phyloP scores from a whole-genome alignment of 495 filamentous ascomycete species.

The Xylaria cubensis region DNA sequence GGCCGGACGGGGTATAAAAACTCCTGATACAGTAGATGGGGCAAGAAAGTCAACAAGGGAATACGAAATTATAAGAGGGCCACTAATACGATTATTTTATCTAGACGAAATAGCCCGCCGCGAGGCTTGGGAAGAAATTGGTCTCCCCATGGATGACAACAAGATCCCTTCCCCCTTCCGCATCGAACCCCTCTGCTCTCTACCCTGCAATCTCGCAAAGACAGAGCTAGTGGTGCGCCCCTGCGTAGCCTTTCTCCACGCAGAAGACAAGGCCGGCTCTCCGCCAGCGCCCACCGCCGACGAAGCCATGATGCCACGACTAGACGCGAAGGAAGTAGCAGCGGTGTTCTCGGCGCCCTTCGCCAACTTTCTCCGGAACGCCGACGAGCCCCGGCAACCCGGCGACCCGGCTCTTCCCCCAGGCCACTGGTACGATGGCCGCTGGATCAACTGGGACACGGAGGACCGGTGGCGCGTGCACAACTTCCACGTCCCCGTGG shows the following conservation, averaged over 20 bases:
- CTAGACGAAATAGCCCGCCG: conserved; percentile 80
- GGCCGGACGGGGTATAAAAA: background rate
- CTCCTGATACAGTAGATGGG: background rate
- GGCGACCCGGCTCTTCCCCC: conserved; percentile 49
- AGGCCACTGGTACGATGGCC: conserved; percentile 71
- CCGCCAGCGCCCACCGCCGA: conserved; percentile 61
- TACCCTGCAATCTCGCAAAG: conserved; percentile 79
- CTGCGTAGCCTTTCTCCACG: conserved; percentile 82
- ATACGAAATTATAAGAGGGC: background rate
- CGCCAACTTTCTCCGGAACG: conserved; percentile 66
- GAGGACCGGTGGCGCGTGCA: conserved; percentile 73
- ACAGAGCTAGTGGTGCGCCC: conserved; percentile 84
- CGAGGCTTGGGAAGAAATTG: conserved; percentile 91
- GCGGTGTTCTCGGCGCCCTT: conserved; percentile 90
- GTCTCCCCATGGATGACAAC: conserved; percentile 70
- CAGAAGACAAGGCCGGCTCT: conserved; percentile 47
- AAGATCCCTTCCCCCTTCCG: conserved; percentile 72
- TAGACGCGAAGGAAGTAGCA: conserved; percentile 86
- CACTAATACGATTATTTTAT: conserved; percentile 47
- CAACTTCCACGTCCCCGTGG: conserved; percentile 84
- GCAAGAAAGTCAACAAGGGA: background rate
- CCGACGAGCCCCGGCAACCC: conserved; percentile 50
- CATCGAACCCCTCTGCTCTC: conserved; percentile 83
- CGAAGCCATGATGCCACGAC: conserved; percentile 72
- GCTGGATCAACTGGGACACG: conserved; percentile 71